phyloP scores from a whole-genome alignment of 371 early-diverging fungal species.

The Mycotypha africana region DNA sequence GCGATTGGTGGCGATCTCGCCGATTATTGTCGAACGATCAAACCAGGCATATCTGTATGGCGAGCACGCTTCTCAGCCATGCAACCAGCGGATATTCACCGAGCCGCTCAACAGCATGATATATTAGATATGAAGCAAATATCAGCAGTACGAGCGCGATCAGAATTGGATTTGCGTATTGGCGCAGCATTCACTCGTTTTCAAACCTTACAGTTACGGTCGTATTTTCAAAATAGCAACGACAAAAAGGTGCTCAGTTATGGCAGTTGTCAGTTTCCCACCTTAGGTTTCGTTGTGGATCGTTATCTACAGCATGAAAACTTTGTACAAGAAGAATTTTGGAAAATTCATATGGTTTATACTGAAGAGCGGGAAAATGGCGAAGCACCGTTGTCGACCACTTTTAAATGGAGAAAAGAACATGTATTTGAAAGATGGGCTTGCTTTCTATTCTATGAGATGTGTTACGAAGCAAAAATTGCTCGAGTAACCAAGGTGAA shows the following conservation, averaged over 20 bases:
- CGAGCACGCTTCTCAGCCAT: constrained; percentile 85
- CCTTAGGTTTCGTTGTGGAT: constrained; percentile 98
- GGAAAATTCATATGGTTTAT: constrained; percentile 78
- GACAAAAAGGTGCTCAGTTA: constrained; percentile 74
- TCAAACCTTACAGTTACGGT: constrained; percentile 75
- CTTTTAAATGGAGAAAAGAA: constrained; percentile 74
- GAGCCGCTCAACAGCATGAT: constrained; percentile 74
- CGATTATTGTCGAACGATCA: constrained; percentile 58
- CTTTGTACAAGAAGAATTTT: constrained; percentile 92
- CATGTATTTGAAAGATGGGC: constrained; percentile 74
- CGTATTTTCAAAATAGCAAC: background rate
- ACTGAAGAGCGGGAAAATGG: background rate
- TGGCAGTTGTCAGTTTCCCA: constrained; percentile 99
- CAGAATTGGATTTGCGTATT: constrained; percentile 95
- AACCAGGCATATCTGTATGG: constrained; percentile 61
- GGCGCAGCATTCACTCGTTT: constrained; percentile 97
- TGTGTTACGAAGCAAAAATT: constrained; percentile 53
- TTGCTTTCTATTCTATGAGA: constrained; percentile 68
- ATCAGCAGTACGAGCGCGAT: constrained; percentile 89
- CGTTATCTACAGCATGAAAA: constrained; percentile 70
- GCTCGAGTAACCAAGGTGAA: constrained; percentile 62
- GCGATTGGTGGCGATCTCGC: constrained; percentile 92
- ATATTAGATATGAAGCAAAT: constrained; percentile 72
- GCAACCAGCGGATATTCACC: constrained; percentile 70
- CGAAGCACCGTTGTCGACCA: constrained; percentile 32